phyloP scores from a whole-genome alignment of 2,329 filamentous ascomycete species.

The Calycina herbarum region DNA sequence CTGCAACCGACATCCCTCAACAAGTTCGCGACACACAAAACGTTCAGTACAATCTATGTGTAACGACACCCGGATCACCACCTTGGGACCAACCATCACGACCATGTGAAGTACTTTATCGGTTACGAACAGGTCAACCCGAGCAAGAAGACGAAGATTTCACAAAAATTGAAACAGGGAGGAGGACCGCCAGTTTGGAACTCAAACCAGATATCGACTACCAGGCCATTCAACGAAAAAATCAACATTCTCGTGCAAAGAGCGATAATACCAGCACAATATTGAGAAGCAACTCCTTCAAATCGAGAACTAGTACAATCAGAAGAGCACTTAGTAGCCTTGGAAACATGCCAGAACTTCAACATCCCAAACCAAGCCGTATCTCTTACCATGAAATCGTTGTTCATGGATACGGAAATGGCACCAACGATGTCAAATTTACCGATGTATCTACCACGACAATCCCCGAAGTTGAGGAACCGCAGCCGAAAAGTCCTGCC shows the following conservation, averaged over 20 bases:
- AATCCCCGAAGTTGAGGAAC: constrained; percentile 5
- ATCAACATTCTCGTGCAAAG: constrained; percentile 12
- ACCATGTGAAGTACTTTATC: constrained; percentile 23
- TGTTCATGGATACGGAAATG: constrained; percentile 55
- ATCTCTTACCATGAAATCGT: constrained; percentile 51
- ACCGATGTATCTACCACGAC: constrained; percentile 9
- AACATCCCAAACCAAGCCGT: constrained; percentile 30
- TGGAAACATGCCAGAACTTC: constrained; percentile 30
- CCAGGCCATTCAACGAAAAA: constrained; percentile 41
- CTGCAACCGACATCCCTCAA: constrained; percentile 59
- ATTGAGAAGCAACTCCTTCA: constrained; percentile 12
- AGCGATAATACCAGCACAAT: constrained; percentile 25
- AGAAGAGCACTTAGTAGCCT: constrained; percentile 36
- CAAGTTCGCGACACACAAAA: constrained; percentile 59
- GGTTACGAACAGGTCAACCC: constrained; percentile 27
- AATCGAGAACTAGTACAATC: constrained; percentile 25
- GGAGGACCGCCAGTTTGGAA: constrained; percentile 9
- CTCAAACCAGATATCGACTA: constrained; percentile 60
- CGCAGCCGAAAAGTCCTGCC: constrained; percentile 18
- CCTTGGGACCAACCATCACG: constrained; percentile 30
- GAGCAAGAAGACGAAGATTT: background rate
- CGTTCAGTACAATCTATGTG: constrained; percentile 53
- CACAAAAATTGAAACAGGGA: background rate
- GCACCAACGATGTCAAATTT: constrained; percentile 42
- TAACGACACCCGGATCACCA: constrained; percentile 29